phyloP scores from a whole-genome alignment of 1,284 basidiomycete genomes.

The Marasmius sp. region DNA sequence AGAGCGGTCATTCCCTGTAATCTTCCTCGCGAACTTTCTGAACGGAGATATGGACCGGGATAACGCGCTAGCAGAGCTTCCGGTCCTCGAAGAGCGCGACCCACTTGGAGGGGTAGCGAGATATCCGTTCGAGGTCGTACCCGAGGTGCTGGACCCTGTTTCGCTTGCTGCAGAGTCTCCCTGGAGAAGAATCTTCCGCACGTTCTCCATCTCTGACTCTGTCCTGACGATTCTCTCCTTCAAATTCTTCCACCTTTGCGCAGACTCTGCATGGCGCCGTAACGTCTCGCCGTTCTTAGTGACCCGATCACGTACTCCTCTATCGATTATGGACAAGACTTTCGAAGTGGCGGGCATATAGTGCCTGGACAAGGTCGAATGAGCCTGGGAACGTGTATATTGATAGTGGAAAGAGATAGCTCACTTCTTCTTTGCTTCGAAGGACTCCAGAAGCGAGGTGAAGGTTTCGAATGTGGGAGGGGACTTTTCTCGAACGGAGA shows the following conservation, averaged over 20 bases:
- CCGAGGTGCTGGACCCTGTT: conserved; percentile 65
- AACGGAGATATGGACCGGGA: conserved; percentile 78
- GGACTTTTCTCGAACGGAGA: conserved; percentile 51
- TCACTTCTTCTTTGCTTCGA: conserved; percentile 83
- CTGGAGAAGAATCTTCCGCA: conserved; percentile 59
- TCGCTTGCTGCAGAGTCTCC: conserved; percentile 62
- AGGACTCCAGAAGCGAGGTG: conserved; percentile 66
- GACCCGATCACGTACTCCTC: conserved; percentile 85
- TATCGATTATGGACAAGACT: conserved; percentile 91
- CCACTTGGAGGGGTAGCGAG: conserved; percentile 63
- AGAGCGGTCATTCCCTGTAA: conserved; percentile 45
- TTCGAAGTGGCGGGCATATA: conserved; percentile 92
- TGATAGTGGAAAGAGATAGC: conserved; percentile 18
- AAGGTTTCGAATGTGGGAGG: conserved; percentile 61
- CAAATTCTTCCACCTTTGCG: conserved; percentile 78
- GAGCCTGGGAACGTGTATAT: neutral
- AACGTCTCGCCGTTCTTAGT: conserved; percentile 95
- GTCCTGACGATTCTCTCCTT: conserved; percentile 75
- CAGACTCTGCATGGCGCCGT: conserved; percentile 82
- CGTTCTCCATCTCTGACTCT: conserved; percentile 78
- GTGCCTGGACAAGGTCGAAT: conserved; percentile 47
- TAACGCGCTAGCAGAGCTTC: conserved; percentile 52
- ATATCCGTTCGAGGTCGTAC: conserved; percentile 52
- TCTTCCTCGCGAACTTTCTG: conserved; percentile 68
- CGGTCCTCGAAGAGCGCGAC: conserved; percentile 40